Percentiles rank a stretch among this genome's conserved stretches.
Conservation (phyloP, 169 alveolate genomes). For the Cryptosporidium tyzzeri region DNA sequence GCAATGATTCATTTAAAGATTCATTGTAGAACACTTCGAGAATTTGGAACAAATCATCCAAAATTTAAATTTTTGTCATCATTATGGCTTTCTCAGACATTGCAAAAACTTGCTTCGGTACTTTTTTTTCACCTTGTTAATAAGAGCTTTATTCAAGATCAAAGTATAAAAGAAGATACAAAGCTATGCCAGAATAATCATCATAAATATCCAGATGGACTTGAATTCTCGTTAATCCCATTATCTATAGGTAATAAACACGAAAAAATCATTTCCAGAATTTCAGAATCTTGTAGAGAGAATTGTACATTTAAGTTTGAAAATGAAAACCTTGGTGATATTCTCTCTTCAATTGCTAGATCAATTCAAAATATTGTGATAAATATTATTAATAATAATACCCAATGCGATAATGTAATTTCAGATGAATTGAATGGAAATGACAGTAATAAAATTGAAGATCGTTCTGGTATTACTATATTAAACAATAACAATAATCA, state of each 20-base stretch:
- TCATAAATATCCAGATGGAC: conserved; percentile 28
- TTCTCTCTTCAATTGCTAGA: conserved; percentile 44
- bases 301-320: neutral
- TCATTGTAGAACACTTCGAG: conserved; percentile 37
- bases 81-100: conserved; percentile 45
- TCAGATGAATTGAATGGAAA: neutral
- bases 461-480: neutral
- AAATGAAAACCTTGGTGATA: conserved; percentile 24
- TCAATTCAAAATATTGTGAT: conserved; percentile 28
- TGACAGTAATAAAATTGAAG: neutral
- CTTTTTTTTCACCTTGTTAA: conserved; percentile 37
- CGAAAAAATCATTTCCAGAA: neutral
- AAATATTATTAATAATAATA: neutral
- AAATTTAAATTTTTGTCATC: conserved; percentile 49
- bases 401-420: too few species aligned
- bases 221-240: conserved; percentile 51
- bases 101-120: conserved; percentile 51
- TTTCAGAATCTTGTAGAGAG: neutral
- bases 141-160: conserved; percentile 12
- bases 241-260: conserved; percentile 1
- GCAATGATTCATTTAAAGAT: conserved; percentile 63
- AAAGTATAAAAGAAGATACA: neutral
- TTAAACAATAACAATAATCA: neutral
- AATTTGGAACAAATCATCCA: conserved; percentile 26
- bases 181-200: neutral